Base-by-base conservation (phyloP, 129 eudicot genomes). In the Kitagawia praeruptora region DNA sequence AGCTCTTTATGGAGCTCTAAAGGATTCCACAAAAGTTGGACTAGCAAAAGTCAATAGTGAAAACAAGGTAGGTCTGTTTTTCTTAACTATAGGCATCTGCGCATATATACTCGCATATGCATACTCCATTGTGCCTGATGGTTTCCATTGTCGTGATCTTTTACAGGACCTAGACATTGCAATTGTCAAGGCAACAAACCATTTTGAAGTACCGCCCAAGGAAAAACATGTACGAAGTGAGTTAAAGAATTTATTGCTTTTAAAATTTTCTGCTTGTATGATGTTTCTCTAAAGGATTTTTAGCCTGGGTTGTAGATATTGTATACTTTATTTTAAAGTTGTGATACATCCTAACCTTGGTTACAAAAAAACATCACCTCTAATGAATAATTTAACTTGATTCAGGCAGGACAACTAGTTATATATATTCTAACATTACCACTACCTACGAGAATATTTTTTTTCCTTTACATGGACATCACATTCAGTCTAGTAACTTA, bases 151-250 rank as follows among this genome's bases (percentile, higher is more conserved):
- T 44, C 6, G 25, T n/a, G 42, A 44, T 41, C 34, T 73, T 80
- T 28, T 75, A 56, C 79, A 91, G 89, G 88, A 85, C 34, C 75
- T 88, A 64, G 89, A 87, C 76, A 76, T 91, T 76, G 86, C 92
- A n/a, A 74, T 91, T 27, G 88, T 88, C 54, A 91, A 86, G 84
- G 96, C 96, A 56, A 88, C 96, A 42, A 91, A 84, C 82, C 92
- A 88, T 48, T 81, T 76, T 1, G 96, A 91, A 82, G 75, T 79
- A 53, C 74, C 76, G 58, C 91, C 92, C 18, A 91, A 91, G 82
- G 92, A 88, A 80, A 83, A 85, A 76, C 89, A 88, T 67, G 82
- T 91, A 71, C 74, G 83, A 80, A 86, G 96, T 90, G 84, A 86
- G 96, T 86, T 70, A 56, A 13, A 31, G 41, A 67, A 48, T 67